Conservation (phyloP, 2,329 filamentous ascomycete species). For the Cyclaneusma minus region DNA sequence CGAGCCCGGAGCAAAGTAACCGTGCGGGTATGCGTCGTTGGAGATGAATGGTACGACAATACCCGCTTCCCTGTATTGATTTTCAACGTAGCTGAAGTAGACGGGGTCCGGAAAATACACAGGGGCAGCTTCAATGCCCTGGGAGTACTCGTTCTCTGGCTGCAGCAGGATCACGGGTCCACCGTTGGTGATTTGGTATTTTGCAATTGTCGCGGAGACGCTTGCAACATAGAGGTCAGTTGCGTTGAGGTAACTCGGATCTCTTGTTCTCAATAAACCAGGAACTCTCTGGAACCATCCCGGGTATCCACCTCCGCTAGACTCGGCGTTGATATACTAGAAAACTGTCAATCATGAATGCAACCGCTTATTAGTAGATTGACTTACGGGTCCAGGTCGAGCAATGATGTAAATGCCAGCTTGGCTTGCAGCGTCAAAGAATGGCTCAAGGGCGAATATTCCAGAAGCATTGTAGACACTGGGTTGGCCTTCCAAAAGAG, state of each 20-base stretch:
- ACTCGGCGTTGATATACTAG: constrained; percentile 69
- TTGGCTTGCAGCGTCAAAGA: constrained; percentile 59
- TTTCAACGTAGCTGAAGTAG: constrained; percentile 57
- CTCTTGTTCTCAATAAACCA: constrained; percentile 46
- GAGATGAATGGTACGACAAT: constrained; percentile 61
- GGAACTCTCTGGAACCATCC: constrained; percentile 63
- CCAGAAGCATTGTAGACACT: constrained; percentile 57
- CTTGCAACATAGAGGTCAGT: constrained; percentile 44
- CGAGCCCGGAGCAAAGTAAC: constrained; percentile 15
- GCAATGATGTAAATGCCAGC: constrained; percentile 68
- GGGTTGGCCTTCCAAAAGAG: constrained; percentile 56
- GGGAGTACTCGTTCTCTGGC: constrained; percentile 68
- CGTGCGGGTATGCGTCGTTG: constrained; percentile 43
- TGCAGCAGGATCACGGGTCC: constrained; percentile 68
- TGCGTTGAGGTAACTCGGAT: constrained; percentile 44
- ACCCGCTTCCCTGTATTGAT: constrained; percentile 51
- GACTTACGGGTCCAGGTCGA: constrained; percentile 16
- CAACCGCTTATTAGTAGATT: not conserved
- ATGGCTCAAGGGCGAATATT: constrained; percentile 55
- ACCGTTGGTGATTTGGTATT: constrained; percentile 67
- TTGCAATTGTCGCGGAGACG: constrained; percentile 51
- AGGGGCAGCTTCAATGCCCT: constrained; percentile 27
- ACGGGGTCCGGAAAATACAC: constrained; percentile 44
- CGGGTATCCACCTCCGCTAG: constrained; percentile 61
- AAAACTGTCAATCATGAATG: constrained; percentile 8